Conservation (phyloP, 768 basidiomycete species). For the Phaeotremella fagi region DNA sequence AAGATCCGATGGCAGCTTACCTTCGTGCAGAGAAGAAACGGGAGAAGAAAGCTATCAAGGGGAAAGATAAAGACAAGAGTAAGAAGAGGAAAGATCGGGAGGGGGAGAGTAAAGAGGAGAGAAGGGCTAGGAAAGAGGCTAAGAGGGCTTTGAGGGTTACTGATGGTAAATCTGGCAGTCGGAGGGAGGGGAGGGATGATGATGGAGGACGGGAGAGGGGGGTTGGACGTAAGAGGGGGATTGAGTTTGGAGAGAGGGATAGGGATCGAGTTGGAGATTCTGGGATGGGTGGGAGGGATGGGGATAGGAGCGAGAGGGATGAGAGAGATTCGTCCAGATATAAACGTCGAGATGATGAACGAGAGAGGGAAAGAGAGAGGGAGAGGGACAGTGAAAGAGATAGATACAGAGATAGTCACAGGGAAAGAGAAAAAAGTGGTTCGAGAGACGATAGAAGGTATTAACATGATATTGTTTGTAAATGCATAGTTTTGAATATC, state of each 20-base stretch:
- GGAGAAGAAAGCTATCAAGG: conserved; percentile 56
- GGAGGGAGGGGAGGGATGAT: neutral
- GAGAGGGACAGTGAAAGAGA: conserved; percentile 1
- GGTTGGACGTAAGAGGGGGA: neutral
- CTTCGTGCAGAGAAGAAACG: conserved; percentile 60
- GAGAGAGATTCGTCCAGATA: conserved; percentile 5
- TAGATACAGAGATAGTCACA: conserved; percentile 3
- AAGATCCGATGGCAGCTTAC: conserved; percentile 97
- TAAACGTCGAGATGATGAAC: conserved; percentile 17
- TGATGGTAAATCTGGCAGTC: conserved; percentile 4
- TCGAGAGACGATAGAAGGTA: conserved; percentile 5
- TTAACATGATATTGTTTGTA: neutral
- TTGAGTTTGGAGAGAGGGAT: neutral
- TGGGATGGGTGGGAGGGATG: neutral
- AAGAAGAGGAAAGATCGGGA: conserved; percentile 54
- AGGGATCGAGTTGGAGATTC: conserved; percentile 2
- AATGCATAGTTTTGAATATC: neutral
- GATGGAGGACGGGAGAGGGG: neutral
- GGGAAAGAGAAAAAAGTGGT: conserved; percentile 8
- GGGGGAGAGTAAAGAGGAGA: conserved; percentile 62
- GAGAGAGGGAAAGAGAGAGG: conserved; percentile 5
- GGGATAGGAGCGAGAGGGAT: conserved; percentile 4
- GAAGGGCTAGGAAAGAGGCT: conserved; percentile 65
- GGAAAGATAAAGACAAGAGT: conserved; percentile 54
- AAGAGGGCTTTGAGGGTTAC: conserved; percentile 54